Percentiles rank a stretch among this genome's conserved stretches.
Conservation (phyloP, 805 yeast genomes). For the Metschnikowia reukaufii region DNA sequence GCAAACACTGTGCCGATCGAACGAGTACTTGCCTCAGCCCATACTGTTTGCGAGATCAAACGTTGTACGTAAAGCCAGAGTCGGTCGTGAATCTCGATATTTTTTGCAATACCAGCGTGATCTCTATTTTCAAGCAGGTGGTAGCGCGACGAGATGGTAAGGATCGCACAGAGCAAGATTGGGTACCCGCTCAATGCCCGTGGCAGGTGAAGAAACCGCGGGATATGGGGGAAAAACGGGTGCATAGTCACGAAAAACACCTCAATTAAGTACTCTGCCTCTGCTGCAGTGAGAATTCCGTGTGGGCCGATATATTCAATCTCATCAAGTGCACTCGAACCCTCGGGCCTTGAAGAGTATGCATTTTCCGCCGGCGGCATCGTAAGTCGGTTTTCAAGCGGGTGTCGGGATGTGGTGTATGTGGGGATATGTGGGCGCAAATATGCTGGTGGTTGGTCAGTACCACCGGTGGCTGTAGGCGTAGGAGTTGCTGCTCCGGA, state of each 20-base stretch:
- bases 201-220: conserved; percentile 66
- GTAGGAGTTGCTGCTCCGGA: conserved; percentile 3
- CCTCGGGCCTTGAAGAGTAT: conserved; percentile 45
- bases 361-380: conserved; percentile 47
- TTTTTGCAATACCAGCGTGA: conserved; percentile 31
- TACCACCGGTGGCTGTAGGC: background rate
- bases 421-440: conserved; percentile 22
- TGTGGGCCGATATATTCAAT: conserved; percentile 63
- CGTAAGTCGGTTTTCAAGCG: conserved; percentile 25
- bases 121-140: conserved; percentile 51
- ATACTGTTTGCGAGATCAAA: conserved; percentile 78
- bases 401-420: conserved; percentile 18
- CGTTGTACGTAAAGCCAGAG: conserved; percentile 84
- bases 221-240: conserved; percentile 88
- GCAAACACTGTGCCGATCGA: conserved; percentile 86
- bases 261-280: conserved; percentile 57
- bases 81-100: conserved; percentile 70
- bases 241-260: conserved; percentile 76
- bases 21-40: conserved; percentile 92
- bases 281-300: conserved; percentile 59
- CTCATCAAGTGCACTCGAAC: conserved; percentile 49
- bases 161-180: conserved; percentile 72
- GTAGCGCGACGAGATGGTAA: conserved; percentile 79
- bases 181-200: conserved; percentile 75
- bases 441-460: conserved; percentile 6